These are phyloP conservation scores for Mycena polygramma DNA, from an alignment of 768 basidiomycete species.

Conservation along the genomic window DNA sequence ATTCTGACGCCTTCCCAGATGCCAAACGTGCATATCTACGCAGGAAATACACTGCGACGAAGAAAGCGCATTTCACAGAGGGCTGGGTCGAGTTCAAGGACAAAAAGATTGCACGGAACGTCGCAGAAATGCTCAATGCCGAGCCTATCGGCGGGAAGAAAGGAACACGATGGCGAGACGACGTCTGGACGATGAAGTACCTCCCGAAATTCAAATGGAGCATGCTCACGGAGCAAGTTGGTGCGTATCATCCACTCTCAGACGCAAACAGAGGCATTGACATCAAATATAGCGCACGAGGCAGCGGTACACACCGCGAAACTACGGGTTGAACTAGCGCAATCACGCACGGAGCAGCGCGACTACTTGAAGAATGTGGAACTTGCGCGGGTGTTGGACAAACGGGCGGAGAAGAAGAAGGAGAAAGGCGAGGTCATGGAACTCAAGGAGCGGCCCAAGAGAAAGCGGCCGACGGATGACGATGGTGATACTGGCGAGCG, in stretches of 20 bases:
- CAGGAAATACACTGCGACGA: constrained; percentile 84
- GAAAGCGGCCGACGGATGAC: constrained; percentile 42
- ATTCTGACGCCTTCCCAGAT: constrained; percentile 58
- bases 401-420: constrained; percentile 77
- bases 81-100: constrained; percentile 99
- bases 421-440: constrained; percentile 68
- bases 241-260: constrained; percentile 62
- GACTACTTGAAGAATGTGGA: constrained; percentile 97
- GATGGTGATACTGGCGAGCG: constrained; percentile 35
- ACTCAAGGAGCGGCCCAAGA: constrained; percentile 52
- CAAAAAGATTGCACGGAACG: constrained; percentile 89
- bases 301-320: constrained; percentile 89
- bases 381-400: constrained; percentile 87
- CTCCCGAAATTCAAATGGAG: constrained; percentile 98
- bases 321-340: constrained; percentile 91
- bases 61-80: constrained; percentile 91
- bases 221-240: constrained; percentile 98
- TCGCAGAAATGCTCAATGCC: constrained; percentile 97
- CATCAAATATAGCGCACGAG: constrained; percentile 80
- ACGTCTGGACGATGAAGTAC: constrained; percentile 99
- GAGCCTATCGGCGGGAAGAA: constrained; percentile 96
- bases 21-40: constrained; percentile 89
- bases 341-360: constrained; percentile 89
- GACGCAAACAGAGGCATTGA: neutral
- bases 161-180: constrained; percentile 91